These are phyloP conservation scores for Sarocladium oryzae DNA, from an alignment of 2,329 filamentous ascomycete genomes.

Conservation along the genomic window DNA sequence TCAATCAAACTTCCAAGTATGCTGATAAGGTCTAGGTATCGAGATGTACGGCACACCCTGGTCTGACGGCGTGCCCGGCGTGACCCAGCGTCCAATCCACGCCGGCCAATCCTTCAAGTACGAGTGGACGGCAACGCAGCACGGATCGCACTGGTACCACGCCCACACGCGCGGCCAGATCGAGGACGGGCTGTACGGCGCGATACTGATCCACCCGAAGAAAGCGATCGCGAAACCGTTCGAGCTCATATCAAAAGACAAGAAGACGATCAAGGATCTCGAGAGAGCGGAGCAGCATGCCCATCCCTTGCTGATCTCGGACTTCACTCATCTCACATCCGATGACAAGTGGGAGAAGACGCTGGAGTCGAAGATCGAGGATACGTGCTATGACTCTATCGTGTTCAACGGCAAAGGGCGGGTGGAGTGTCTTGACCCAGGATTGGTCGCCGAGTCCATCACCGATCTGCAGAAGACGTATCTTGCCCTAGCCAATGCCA, in stretches of 20 bases:
- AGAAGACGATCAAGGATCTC: slow-evolving; percentile 36
- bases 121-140: slow-evolving; percentile 47
- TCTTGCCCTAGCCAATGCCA: slow-evolving; percentile 21
- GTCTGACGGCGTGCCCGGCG: slow-evolving; percentile 54
- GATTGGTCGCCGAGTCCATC: slow-evolving; percentile 32
- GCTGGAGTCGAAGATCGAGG: slow-evolving; percentile 37
- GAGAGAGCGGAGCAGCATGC: slow-evolving; percentile 39
- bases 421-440: slow-evolving; percentile 42
- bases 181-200: slow-evolving; percentile 53
- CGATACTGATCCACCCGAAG: slow-evolving; percentile 43
- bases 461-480: slow-evolving; percentile 23
- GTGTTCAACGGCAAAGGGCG: slow-evolving; percentile 56
- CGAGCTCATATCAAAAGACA: slow-evolving; percentile 33
- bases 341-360: slow-evolving; percentile 38
- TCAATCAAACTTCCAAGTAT: neutral
- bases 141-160: slow-evolving; percentile 58
- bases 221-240: slow-evolving; percentile 35
- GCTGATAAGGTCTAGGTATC: slow-evolving; percentile 26
- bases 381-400: slow-evolving; percentile 52
- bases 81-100: slow-evolving; percentile 46
- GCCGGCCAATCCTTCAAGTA: slow-evolving; percentile 44
- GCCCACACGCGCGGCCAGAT: slow-evolving; percentile 49
- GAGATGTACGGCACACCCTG: slow-evolving; percentile 47
- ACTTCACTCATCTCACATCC: slow-evolving; percentile 50
- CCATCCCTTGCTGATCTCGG: slow-evolving; percentile 45